Evolutionary conservation across 352 stramenopile species (phyloP), one percentile per base, ranked within the genome.

Genomic region (Thraustochytrium striatum): DNA sequence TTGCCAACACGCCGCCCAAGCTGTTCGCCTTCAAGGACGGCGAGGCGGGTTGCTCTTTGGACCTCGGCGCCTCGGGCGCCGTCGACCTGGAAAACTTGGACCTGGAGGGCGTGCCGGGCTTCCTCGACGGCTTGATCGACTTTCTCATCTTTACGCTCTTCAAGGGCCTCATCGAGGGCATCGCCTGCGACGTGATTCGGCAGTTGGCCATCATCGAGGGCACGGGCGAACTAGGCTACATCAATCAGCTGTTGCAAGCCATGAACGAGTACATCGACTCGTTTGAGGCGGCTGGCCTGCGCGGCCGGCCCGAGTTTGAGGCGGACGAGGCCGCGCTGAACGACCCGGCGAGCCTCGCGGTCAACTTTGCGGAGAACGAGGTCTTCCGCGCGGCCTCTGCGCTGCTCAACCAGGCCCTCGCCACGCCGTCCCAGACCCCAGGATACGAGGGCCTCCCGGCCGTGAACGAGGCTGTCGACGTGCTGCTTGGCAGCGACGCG

Each of bases 161-260:
- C 36, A 30, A 68, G 28, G 57, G 57, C 19, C 36, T 68, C 13
- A 68, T 68, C n/a, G 19, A 68, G 36, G 30, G 30, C 30, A 52
- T 68, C 36, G 28, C n/a, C 36, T 68, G 57, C n/a, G 16, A 68
- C 19, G 57, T 68, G 19, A 68, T 68, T 52, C 16, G 16, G 28
- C 57, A 68, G 36, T 52, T 68, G 36, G 57, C 57, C n/a, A 57
- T 21, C 36, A 68, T 68, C n/a, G 47, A 55, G 25, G 47, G 47
- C 25, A 55, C 47, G 25, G 25, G 25, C 47, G 47, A 55, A 25
- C 16, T 21, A 55, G 47, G 47, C 16, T 21, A 21, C 25, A 55
- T 55, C 47, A 55, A 55, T 55, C 16, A 21, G 16, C 25, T 55
- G 47, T 25, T 55, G 16, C 16, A 55, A 16, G 47, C 16, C 16